phyloP scores from a whole-genome alignment of 208 protist genomes.

The Trypanosoma avium region DNA sequence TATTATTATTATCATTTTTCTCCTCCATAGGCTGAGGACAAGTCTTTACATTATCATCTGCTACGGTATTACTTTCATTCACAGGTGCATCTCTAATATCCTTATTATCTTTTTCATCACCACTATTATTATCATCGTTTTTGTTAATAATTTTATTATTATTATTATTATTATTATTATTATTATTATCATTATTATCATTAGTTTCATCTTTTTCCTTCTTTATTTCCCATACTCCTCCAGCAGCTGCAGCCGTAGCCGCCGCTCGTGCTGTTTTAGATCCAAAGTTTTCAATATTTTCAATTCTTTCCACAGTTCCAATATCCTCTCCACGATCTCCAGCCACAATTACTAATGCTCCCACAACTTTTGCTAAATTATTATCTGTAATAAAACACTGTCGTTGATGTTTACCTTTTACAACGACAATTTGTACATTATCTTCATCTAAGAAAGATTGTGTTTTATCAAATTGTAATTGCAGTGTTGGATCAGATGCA shows the following conservation, averaged over 20 bases:
- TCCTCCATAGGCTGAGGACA: no score
- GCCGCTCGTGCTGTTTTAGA: neutral
- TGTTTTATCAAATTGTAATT: no score
- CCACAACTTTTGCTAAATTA: constrained; percentile 29
- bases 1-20: no score
- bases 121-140: neutral
- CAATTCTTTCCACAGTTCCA: constrained; percentile 35
- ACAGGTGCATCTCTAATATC: neutral
- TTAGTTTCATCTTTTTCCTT: no score
- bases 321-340: constrained; percentile 68
- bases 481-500: no score
- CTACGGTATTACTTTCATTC: no score
- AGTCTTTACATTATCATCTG: no score
- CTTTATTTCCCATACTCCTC: no score
- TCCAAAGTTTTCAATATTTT: neutral
- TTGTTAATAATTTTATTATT: neutral
- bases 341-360: constrained; percentile 53
- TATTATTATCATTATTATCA: neutral
- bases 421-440: constrained; percentile 33
- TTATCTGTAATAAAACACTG: constrained; percentile 46
- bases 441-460: neutral
- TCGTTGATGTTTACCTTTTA: constrained; percentile 59
- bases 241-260: no score
- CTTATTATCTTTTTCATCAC: neutral
- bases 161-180: neutral